Base-by-base conservation (phyloP, 73 alveolate genomes). In the Paramecium tetraurelia region DNA sequence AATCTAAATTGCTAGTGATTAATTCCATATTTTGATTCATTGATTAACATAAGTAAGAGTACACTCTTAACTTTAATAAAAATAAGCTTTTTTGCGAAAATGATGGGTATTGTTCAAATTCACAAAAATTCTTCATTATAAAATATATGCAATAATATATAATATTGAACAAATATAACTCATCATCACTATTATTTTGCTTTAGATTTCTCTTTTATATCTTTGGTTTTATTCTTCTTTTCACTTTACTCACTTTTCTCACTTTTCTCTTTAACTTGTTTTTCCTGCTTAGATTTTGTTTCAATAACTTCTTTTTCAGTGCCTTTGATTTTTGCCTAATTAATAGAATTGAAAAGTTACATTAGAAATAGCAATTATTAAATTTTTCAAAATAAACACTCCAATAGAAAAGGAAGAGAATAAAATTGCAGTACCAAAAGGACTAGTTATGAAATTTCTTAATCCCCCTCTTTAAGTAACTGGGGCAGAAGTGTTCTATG, bases 351-450 rank as follows among this genome's bases (percentile, higher is more conserved):
- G 6, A 0, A 53, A 53, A 53, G 5, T 50, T 72, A 72, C 86
- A 12, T 35, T 8, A 0, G 40, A 20, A 38, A 72, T 43, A 16
- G 10, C 18, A 36, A 40, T 11, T 0, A 72, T 21, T 33, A 72
- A 9, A 12, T 36, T 33, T 12, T 72, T 40, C 0, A 72, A 20
- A 12, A 72, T 40, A 0, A n/a, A 36, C 18, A 72, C 7, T 36
- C 86, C 86, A 72, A 80, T 10, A 24, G 43, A 43, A 43, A 80
- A 46, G 1, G 76, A 41, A 31, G 43, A 24, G 38, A 9, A 80
- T 46, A 80, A 48, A 40, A 46, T 76, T 14, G 46, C 72, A 21
- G 90, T 80, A 3, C 90, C 90, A 20, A 80, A 2, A 5, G 90
- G 90, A 31, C 90, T 41, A 14, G 90, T 80, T 7, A 80, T 80